Evolutionary conservation across 805 yeast species (phyloP).

Genomic region (Candida saitoana): DNA sequence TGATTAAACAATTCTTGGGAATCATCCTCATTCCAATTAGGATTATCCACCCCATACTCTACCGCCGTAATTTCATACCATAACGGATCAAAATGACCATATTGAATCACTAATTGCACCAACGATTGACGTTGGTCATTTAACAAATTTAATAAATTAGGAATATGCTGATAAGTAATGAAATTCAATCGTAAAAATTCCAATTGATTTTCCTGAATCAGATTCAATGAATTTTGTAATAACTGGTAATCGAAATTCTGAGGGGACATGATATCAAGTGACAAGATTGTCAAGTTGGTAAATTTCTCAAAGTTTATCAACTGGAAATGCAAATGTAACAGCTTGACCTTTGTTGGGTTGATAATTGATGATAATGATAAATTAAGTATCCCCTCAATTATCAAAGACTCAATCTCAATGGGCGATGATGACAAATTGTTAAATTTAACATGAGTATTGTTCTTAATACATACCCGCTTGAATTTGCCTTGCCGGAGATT

Average conservation of each 20-base stretch:
- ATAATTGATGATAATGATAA: conserved; percentile 2
- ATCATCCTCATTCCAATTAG: neutral
- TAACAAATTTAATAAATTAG: neutral
- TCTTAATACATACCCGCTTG: neutral
- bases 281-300: neutral
- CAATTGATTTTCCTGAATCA: neutral
- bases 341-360: neutral
- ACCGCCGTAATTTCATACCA: conserved; percentile 4
- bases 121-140: neutral
- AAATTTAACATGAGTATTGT: neutral
- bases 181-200: neutral
- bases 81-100: neutral
- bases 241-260: neutral
- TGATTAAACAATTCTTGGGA: neutral
- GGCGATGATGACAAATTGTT: neutral
- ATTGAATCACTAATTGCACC: neutral
- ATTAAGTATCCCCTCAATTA: neutral
- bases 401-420: neutral
- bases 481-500: neutral
- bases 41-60: neutral
- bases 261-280: conserved; percentile 1
- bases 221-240: neutral
- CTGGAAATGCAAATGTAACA: neutral
- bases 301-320: neutral
- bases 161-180: neutral